Conservation (phyloP, 2,329 filamentous ascomycete genomes). For the Periconia macrospinosa region DNA sequence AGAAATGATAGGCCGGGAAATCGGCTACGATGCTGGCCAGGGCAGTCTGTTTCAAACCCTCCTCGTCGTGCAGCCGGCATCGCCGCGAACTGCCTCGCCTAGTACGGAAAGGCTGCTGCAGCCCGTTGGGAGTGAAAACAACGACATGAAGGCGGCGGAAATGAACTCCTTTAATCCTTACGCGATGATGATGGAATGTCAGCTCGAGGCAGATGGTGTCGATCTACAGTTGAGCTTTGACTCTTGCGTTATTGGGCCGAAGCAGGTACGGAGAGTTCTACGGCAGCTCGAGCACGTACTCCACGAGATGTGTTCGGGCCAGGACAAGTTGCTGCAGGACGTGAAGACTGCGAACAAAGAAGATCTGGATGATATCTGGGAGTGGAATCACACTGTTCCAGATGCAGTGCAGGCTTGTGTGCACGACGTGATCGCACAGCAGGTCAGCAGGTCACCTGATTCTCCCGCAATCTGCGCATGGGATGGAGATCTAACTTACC, state of each 20-base stretch:
- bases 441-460: slow-evolving; percentile 3
- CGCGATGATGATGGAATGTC: too few species aligned
- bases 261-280: too few species aligned
- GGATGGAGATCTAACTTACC: background rate
- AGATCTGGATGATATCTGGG: background rate
- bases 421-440: slow-evolving; percentile 13
- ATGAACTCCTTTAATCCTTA: too few species aligned
- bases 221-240: too few species aligned
- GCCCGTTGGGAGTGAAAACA: background rate
- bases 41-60: slow-evolving; percentile 49
- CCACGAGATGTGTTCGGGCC: too few species aligned
- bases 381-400: background rate
- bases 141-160: too few species aligned
- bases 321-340: background rate
- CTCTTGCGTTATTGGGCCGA: too few species aligned
- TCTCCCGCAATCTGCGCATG: slow-evolving; percentile 5
- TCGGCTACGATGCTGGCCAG: slow-evolving; percentile 51
- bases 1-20: slow-evolving; percentile 36
- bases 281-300: too few species aligned
- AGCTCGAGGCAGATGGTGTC: too few species aligned
- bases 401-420: slow-evolving; percentile 6
- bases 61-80: slow-evolving; percentile 6
- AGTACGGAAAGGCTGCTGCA: too few species aligned
- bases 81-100: slow-evolving; percentile 4
- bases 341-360: background rate